Percentiles rank a stretch among this genome's conserved stretches.
phyloP scores from a whole-genome alignment of 306 rosid species.

The Cyclanthera cordifolia region DNA sequence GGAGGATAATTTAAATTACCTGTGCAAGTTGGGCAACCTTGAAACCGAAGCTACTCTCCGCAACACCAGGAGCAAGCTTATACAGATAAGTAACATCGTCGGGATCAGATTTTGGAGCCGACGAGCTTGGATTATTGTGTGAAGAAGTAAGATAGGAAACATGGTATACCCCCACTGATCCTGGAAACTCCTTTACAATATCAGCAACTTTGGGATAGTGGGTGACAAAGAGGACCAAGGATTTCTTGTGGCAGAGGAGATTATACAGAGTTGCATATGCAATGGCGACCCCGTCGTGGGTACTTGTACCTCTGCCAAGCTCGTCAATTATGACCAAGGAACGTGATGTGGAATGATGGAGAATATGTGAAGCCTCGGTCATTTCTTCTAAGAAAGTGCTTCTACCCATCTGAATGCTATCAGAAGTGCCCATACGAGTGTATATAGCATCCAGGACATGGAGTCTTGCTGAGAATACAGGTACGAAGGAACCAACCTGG shows the following conservation, averaged over 20 bases:
- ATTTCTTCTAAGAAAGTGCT: conserved; percentile 93
- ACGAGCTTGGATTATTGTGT: conserved; percentile 15
- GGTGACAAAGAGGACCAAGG: conserved; percentile 83
- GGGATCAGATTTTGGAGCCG: conserved; percentile 23
- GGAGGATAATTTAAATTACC: conserved; percentile 28
- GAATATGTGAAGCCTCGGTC: conserved; percentile 69
- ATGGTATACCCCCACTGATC: conserved; percentile 65
- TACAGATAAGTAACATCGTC: conserved; percentile 73
- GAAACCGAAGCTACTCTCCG: conserved; percentile 78
- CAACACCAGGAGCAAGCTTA: conserved; percentile 71
- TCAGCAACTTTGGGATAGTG: conserved; percentile 76
- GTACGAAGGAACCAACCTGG: conserved; percentile 90
- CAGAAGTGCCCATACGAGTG: conserved; percentile 96
- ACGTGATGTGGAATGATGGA: conserved; percentile 47
- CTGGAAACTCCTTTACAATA: conserved; percentile 54
- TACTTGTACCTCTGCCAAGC: conserved; percentile 97
- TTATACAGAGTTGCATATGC: conserved; percentile 77
- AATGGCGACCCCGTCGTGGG: conserved; percentile 89
- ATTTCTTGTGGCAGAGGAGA: conserved; percentile 52
- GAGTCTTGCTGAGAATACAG: conserved; percentile 71
- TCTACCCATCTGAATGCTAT: conserved; percentile 83
- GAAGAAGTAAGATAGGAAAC: conserved; percentile 78
- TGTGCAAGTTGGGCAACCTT: conserved; percentile 96
- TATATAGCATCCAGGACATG: conserved; percentile 76
- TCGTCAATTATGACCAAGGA: conserved; percentile 84